Evolutionary conservation across 2,329 filamentous ascomycete species (phyloP), one percentile per base, ranked within the genome.

Genomic region (Ilyonectria sp.): DNA sequence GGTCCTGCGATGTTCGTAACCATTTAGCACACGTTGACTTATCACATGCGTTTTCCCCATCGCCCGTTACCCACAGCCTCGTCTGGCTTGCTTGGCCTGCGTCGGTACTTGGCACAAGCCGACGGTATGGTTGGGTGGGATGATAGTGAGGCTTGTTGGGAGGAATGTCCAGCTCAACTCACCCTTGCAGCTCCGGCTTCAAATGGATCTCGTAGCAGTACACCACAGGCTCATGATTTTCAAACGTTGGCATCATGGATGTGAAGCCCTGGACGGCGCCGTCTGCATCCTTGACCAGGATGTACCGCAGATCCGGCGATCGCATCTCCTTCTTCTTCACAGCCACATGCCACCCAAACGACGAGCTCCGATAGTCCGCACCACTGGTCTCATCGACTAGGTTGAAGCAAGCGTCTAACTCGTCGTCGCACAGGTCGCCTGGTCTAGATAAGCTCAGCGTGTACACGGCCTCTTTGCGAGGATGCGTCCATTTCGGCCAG

Each of bases 191-290:
- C 1, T 83, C 79, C 1, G 84, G 80, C 43, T 83, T 79, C 3
- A 95, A 85, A 75, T 95, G 93, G 40, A 95, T 89, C 80, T 95
- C 93, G 77, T 94, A 95, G 78, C 93, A 91, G 79, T 94, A 95
- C 21, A 94, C 77, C 2, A 94, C 92, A 0, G 90, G 84, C 65
- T 89, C 81, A 1, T 86, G 85, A 68, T 91, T 89, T 75, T 94
- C 92, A 73, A 88, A 88, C 2, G 90, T 92, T n/a, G 92, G 86
- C 90, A 93, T 91, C 74, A 93, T 83, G n/a, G 90, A 92, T 1
- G 87, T 84, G 74, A 93, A 92, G 5, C 85, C 90, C 19, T 80
- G 77, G 9, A 91, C 69, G 11, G 26, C 46, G 29, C 49, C 66
- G 11, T 73, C 61, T 6, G 64, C 66, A 21, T 76, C 78, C 68